Base-by-base conservation (phyloP, 2,329 filamentous ascomycete genomes). In the Aaosphaeria arxii region DNA sequence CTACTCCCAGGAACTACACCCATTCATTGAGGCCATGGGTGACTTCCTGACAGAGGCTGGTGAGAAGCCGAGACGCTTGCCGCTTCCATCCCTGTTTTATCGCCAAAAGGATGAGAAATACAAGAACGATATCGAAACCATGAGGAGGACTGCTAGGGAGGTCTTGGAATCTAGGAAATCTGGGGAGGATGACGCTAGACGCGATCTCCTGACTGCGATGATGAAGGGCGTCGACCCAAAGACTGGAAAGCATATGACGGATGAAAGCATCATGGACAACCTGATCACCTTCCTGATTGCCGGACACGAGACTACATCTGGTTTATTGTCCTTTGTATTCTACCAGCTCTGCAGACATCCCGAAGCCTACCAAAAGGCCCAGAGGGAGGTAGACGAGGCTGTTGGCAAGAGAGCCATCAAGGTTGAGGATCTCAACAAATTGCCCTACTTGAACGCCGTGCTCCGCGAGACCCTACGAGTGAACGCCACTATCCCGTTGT, bases 241-340 rank as follows among this genome's bases (percentile, higher is more conserved):
- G 59, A 87, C 84, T 0, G 82, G 81, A 29, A 72, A 77, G 49
- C 69, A 69, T 2, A 72, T 89, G 54, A 77, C 71, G 4, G 79
- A 87, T 5, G 77, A 79, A 7, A 80, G 81, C 49, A 77, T 87
- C 43, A 76, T 86, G 42, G 83, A 87, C 64, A 85, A 89, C 63
- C 83, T 89, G 55, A 80, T 87, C 45, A 79, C 80, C 3, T 24
- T 24, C 17, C 17, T 24, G 3, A 24, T 24, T 24, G 17, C 17
- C 17, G 17, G 17, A 24, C 17, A 24, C 17, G 17, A 24, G 17
- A 24, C 17, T 24, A 24, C 17, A 24, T 24, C 17, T 24, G 17
- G 17, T 24, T 3, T 24, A 2, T 24, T 24, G 17, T 24, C 17
- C 17, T 24, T 24, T 24, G 17, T 24, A 24, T 24, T 24, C 17